A percentile compares a stretch with the other conserved stretches of the same genome.
Evolutionary conservation across 805 yeast genomes (phyloP).

Genomic region (Candida vaughaniae): DNA sequence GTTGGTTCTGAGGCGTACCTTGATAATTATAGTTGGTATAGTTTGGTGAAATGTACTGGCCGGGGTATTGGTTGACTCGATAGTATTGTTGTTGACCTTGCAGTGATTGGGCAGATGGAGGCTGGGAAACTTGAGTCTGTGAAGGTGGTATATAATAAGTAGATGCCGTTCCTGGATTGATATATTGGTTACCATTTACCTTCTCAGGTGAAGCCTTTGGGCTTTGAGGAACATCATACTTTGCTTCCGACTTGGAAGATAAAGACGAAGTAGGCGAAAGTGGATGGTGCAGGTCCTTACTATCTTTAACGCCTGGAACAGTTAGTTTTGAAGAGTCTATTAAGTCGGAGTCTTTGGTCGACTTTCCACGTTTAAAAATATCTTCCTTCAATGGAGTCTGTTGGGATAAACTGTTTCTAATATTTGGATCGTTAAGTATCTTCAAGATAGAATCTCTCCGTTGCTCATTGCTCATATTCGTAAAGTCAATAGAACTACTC

Average conservation of each 20-base stretch:
- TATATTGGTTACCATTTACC: not conserved
- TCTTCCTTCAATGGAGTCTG: conserved; percentile 35
- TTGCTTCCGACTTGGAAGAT: conserved; percentile 30
- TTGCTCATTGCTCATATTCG: conserved; percentile 38
- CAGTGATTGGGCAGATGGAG: conserved; percentile 7
- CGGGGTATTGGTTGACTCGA: conserved; percentile 7
- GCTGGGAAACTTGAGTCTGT: conserved; percentile 8
- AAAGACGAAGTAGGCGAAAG: conserved; percentile 37
- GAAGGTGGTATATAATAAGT: conserved; percentile 1
- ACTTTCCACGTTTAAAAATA: conserved; percentile 27
- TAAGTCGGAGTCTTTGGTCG: conserved; percentile 1
- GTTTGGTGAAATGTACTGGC: conserved; percentile 12
- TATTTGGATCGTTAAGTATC: conserved; percentile 30
- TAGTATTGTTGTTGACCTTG: conserved; percentile 9
- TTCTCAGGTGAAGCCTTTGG: conserved; percentile 37
- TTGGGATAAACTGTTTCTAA: conserved; percentile 8
- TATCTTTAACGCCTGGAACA: conserved; percentile 7
- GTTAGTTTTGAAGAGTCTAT: conserved; percentile 4
- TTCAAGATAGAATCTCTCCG: conserved; percentile 40
- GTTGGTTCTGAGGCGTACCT: conserved; percentile 8
- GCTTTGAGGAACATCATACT: conserved; percentile 38
- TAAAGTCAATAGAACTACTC: conserved; percentile 36
- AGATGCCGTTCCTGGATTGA: not conserved
- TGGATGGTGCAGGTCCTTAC: conserved; percentile 14
- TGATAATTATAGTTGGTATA: conserved; percentile 12